Conservation (phyloP, 352 stramenopile genomes). For the Phytophthora podocarpi region DNA sequence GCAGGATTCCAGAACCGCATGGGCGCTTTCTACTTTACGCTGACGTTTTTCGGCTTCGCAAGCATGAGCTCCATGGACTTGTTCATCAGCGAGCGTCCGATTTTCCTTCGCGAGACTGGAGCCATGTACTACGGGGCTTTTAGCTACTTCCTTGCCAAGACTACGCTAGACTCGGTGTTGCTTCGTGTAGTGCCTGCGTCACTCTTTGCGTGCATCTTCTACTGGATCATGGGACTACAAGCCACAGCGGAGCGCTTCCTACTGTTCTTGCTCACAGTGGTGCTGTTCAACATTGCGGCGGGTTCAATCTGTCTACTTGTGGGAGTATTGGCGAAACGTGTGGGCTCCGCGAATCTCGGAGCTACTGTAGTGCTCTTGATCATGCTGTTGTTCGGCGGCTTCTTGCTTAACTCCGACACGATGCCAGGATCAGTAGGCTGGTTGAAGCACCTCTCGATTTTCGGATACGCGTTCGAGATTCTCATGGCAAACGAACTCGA, state of each 20-base stretch:
- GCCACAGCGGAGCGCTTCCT: slow-evolving; percentile 59
- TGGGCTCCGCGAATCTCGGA: slow-evolving; percentile 72
- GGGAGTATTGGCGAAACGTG: slow-evolving; percentile 60
- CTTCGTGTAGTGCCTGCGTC: slow-evolving; percentile 75
- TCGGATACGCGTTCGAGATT: slow-evolving; percentile 88
- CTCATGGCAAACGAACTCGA: slow-evolving; percentile 88
- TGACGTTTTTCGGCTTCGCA: slow-evolving; percentile 87
- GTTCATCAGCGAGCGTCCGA: slow-evolving; percentile 73
- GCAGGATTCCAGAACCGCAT: slow-evolving; percentile 88
- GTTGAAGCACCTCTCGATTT: slow-evolving; percentile 86
- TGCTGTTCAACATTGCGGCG: slow-evolving; percentile 82
- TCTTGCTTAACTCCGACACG: slow-evolving; percentile 83
- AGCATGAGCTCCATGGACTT: slow-evolving; percentile 88
- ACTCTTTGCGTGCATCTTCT: slow-evolving; percentile 84
- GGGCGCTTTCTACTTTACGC: slow-evolving; percentile 84
- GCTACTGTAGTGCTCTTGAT: slow-evolving; percentile 81
- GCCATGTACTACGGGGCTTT: slow-evolving; percentile 84
- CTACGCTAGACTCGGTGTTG: slow-evolving; percentile 69
- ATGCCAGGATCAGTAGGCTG: slow-evolving; percentile 68
- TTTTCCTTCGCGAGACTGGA: slow-evolving; percentile 81
- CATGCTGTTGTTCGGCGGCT: slow-evolving; percentile 87
- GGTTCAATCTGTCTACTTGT: slow-evolving; percentile 82
- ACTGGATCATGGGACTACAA: slow-evolving; percentile 88
- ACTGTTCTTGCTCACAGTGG: slow-evolving; percentile 69
- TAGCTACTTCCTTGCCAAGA: slow-evolving; percentile 84